Base-by-base conservation (phyloP, 2,329 filamentous ascomycete species). In the Aureobasidium sp. region DNA sequence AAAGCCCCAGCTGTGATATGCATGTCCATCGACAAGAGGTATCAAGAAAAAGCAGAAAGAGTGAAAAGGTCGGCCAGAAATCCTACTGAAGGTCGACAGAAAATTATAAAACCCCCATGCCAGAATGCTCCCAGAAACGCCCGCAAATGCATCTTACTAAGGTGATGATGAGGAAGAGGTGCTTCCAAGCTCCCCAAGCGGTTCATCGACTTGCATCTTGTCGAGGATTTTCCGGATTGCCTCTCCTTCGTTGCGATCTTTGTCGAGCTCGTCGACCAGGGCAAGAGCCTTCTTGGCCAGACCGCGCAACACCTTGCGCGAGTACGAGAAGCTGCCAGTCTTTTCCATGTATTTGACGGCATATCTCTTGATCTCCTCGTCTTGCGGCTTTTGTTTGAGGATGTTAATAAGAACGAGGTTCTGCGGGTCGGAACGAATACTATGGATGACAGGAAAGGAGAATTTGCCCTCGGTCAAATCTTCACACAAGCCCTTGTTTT, bases 381-480 rank as follows among this genome's bases (percentile, higher is more conserved):
- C 89, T 22, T 81, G 83, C 0, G 92, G 91, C 76, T 91, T 93
- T 75, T 97, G 92, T 75, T 90, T 90, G 45, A 97, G 80, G 62
- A 97, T 97, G 71, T 94, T 96, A 74, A 97, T 84, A 61, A 99
- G 83, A 70, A 95, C 87, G 67, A 89, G 80, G 71, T 91, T 89
- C 34, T 78, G 76, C 20, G 84, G 89, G 71, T 91, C 84, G 64
- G 87, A 77, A 65, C 90, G 89, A 68, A 97, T 95, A 73, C 89
- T 88, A 77, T 97, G 93, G 70, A 97, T 96, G 70, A 97, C 87
- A 44, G 92, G 91, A 73, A 97, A 97, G 29, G 88, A 93, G 78
- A 97, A 97, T 80, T 97, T 97, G 66, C 93, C 93, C 78, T 97
- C 94, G 0, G 91, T 97, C 68, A 97, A 78, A 75, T 97, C 94